Evolutionary conservation across 2,329 filamentous ascomycete species (phyloP).

Genomic region (Aspergillus latus): DNA sequence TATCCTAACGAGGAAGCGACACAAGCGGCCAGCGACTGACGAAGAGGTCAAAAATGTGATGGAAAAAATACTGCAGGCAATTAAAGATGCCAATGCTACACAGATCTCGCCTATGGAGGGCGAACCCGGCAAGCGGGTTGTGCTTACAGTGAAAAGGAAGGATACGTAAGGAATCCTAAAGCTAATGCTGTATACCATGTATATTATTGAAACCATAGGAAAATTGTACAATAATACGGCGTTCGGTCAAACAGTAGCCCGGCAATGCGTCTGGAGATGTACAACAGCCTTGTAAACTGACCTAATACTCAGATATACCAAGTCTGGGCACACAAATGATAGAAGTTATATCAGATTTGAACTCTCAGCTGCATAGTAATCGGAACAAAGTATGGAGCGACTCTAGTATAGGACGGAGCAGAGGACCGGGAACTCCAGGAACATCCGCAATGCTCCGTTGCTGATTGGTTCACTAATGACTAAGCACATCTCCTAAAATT

Average conservation of each 20-base stretch:
- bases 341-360: no score
- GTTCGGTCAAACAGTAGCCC: no score
- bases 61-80: slow-evolving; percentile 48
- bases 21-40: slow-evolving; percentile 58
- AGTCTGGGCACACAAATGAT: no score
- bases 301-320: no score
- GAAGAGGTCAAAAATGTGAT: slow-evolving; percentile 65
- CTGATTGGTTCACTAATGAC: slow-evolving; percentile 39
- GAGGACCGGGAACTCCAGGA: slow-evolving; percentile 2
- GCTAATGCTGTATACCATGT: slow-evolving; percentile 2
- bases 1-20: slow-evolving; percentile 65
- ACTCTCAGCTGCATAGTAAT: no score
- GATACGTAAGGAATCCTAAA: slow-evolving; percentile 8
- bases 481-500: slow-evolving; percentile 42
- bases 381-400: not conserved
- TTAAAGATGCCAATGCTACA: slow-evolving; percentile 44
- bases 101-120: slow-evolving; percentile 46
- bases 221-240: no score
- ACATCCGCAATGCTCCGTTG: slow-evolving; percentile 30
- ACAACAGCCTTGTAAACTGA: no score
- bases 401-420: not conserved
- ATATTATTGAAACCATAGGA: slow-evolving; percentile 19
- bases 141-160: slow-evolving; percentile 39
- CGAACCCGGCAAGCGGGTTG: slow-evolving; percentile 38
- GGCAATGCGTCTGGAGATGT: no score